Conservation (phyloP, 108 stramenopile species). For the Epithemia pelagica region DNA sequence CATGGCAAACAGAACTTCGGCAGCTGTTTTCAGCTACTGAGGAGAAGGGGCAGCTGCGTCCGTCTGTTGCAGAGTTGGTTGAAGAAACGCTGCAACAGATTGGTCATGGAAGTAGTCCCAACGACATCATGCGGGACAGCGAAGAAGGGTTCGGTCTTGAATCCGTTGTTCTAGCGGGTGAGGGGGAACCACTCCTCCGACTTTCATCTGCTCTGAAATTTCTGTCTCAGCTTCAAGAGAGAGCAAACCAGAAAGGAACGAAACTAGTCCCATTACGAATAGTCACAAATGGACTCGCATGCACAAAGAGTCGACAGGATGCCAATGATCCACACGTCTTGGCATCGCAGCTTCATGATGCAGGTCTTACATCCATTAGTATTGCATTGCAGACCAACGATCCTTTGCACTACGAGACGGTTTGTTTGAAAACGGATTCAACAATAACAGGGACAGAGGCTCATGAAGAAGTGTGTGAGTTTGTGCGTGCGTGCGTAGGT, state of each 20-base stretch:
- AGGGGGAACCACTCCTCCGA: constrained; percentile 70
- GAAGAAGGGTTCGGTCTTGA: constrained; percentile 14
- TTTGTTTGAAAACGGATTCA: not conserved
- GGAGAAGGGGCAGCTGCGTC: constrained; percentile 5
- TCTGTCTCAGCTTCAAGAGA: constrained; percentile 4
- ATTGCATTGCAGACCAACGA: constrained; percentile 40
- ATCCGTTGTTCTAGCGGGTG: constrained; percentile 59
- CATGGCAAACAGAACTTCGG: not conserved
- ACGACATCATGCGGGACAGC: not conserved
- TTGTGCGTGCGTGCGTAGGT: constrained; percentile 34
- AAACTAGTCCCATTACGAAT: constrained; percentile 20
- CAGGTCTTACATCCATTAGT: constrained; percentile 14
- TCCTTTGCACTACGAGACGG: constrained; percentile 27
- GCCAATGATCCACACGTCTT: not conserved
- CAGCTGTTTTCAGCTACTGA: not conserved
- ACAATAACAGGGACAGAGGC: not conserved
- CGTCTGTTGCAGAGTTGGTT: constrained; percentile 30
- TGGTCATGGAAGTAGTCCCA: not conserved
- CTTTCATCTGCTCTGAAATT: constrained; percentile 39
- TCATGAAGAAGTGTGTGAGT: constrained; percentile 50
- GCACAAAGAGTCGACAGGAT: too few relatives aligned
- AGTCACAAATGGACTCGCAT: constrained; percentile 47
- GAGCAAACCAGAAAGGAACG: not conserved
- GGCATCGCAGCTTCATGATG: not conserved
- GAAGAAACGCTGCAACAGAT: constrained; percentile 22